Base-by-base conservation (phyloP, 345 rosid species). In the Psidium friedrichsthalianum region DNA sequence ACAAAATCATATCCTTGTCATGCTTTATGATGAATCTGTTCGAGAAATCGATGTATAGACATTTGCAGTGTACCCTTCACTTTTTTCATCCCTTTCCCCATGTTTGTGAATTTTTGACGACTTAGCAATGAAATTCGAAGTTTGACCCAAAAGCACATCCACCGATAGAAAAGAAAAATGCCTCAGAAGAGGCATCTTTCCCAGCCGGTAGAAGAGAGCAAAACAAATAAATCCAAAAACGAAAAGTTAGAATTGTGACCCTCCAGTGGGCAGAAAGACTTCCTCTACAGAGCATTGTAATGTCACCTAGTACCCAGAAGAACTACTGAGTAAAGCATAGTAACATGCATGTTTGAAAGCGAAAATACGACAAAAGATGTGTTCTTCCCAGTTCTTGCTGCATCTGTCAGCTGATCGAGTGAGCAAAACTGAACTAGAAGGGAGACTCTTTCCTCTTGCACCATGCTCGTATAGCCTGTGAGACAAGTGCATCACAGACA, bases 381-480 rank as follows among this genome's bases (percentile, higher is more conserved):
- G 32, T 47, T 47, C 86, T 64, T 51, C 55, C 86, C 44, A n/a
- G 55, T 36, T 52, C 78, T 42, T 84, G 54, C 55, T 82, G 59
- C 59, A 51, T 55, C 86, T 51, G 40, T 74, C 69, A 16, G 49
- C 82, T 13, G 80, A 25, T 44, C 40, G 25, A 40, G 44, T 52
- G 82, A 84, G 81, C 78, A 52, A 29, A 84, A n/a, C 56, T 27
- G 80, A 74, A 16, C 82, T 69, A 49, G 82, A 83, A 44, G 56
- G 80, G 74, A 61, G 58, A 84, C 36, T 16, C 25, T 84, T 64
- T 55, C 24, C 82, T 84, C 20, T 64, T 84, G 86, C 86, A 84
- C 82, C 82, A 84, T 84, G 86, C 86, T 84, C 82, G 86, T 84
- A 84, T 84, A 84, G 86, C 86, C 86, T 40, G 78, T n/a, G 74